Base-by-base conservation (phyloP, 352 stramenopile genomes). In the Phytopythium mirpurense region DNA sequence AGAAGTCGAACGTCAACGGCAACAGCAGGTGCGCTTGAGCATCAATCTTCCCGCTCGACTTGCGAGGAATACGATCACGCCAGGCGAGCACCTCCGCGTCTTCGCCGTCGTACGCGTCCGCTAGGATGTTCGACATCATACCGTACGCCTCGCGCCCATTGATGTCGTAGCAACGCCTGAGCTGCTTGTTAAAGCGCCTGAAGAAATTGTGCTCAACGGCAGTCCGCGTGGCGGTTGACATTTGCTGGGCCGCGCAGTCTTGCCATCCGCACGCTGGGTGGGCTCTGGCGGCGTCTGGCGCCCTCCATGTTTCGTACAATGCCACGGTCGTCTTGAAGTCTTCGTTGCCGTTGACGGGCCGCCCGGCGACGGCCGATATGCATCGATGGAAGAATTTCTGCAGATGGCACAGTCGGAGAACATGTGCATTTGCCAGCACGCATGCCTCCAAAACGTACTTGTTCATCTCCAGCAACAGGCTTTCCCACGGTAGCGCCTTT, bases 361-460 rank as follows among this genome's bases (percentile, higher is more conserved):
- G 29, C 29, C 8, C 35, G 8, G 5, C 21, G 1, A 54, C 54
- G 15, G 35, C 12, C 12, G 54, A 35, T 35, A 60, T 11, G 34
- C 54, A 60, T 5, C 29, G 44, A 23, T 54, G 18, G 35, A 60
- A 54, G 43, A 60, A 60, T 14, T 2, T 46, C 15, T 59, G 21
- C 2, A 26, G 32, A 14, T 36, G 44, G 4, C 54, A 54, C n/a
- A 54, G 43, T 41, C 54, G 54, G 8, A 50, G 18, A 27, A 55
- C 38, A 45, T 60, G 37, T 15, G 55, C 21, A 11, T 60, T 55
- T 8, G 54, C 54, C 45, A 60, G 45, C 19, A 55, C 54, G 34
- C 55, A 60, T 19, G 54, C 45, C 11, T 60, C 54, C 27, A 50
- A 0, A 0, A 60, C 45, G 0, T 11, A 16, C 38, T 60, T 60